These are phyloP conservation scores for Lolium perenne DNA, from an alignment of 176 grass and related monocot species.

Conservation along the genomic window DNA sequence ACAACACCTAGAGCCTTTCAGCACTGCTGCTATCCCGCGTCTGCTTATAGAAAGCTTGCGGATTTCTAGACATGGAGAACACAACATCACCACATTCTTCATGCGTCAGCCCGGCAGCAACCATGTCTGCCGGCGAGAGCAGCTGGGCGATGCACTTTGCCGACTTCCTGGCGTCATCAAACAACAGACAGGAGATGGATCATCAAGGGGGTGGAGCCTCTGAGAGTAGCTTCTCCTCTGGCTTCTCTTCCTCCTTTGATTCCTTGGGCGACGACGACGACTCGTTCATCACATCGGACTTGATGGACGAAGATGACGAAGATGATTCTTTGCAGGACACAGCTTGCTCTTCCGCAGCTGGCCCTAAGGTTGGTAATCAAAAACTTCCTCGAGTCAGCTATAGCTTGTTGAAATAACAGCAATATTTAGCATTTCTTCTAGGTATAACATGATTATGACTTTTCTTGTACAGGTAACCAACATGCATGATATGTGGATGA, in stretches of 20 bases:
- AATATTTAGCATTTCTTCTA: not conserved
- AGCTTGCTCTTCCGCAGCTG: slow-evolving; percentile 58
- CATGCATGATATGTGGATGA: slow-evolving; percentile 39
- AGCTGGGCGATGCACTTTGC: slow-evolving; percentile 63
- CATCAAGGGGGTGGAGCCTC: not conserved
- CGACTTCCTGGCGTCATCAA: slow-evolving; percentile 29
- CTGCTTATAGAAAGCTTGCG: no score
- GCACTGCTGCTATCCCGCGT: not conserved
- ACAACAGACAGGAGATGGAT: slow-evolving; percentile 34
- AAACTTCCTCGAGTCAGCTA: not conserved
- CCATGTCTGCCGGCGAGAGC: slow-evolving; percentile 52
- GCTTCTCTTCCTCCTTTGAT: slow-evolving; percentile 52
- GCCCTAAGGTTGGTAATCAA: slow-evolving; percentile 48
- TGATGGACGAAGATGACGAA: slow-evolving; percentile 37
- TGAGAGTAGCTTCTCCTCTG: slow-evolving; percentile 49
- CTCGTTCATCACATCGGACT: slow-evolving; percentile 54
- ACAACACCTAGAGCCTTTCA: not conserved
- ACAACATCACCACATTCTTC: slow-evolving; percentile 38
- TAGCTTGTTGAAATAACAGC: not conserved
- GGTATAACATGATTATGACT: slow-evolving; percentile 22
- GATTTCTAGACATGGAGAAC: slow-evolving; percentile 40
- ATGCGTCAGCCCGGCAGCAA: slow-evolving; percentile 37
- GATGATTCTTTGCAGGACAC: slow-evolving; percentile 73
- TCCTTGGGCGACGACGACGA: slow-evolving; percentile 8
- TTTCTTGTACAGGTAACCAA: slow-evolving; percentile 34